Base-by-base conservation (phyloP, 208 protist genomes). In the Trypanosomatidae sp. region DNA sequence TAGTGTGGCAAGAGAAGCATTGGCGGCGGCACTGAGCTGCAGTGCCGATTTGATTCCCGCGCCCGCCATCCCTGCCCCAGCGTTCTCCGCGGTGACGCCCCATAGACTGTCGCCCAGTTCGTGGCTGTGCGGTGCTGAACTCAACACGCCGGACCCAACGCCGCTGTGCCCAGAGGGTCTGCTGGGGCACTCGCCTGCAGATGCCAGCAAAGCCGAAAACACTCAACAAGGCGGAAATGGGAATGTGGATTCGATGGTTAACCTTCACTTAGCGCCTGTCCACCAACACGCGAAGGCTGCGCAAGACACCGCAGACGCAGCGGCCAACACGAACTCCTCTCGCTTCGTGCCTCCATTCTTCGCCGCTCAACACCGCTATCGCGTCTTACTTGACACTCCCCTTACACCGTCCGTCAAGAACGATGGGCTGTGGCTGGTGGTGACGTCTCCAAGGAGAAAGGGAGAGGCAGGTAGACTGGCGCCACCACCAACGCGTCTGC, bases 31-130 rank as follows among this genome's bases (percentile, higher is more conserved):
- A 0, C 53, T 66, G 43, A 67, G 73, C 62, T 43, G 65, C 43
- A 79, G 74, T 64, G 50, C 66, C 7, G 74, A 79, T 41, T n/a
- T 79, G 62, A 79, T 79, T 53, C 74, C 74, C 9, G 69, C 68
- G 25, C 73, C 73, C 19, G 41, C 33, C 25, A 50, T 28, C 15
- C 53, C 30, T 28, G 22, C 7, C 2, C 49, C 50, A 28, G 39
- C 17, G 50, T 33, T 58, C 7, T 22, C 74, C 36, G 5, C 22
- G 28, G 12, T 17, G 17, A 50, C 25, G 9, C 22, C 56, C 44
- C n/a, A 53, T 12, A 30, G 5, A 22, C 2, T 41, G 12, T 28
- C 66, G 3, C 46, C 46, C 30, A 13, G 30, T 10, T 12, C 28
- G 46, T 59, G 28, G 66, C 66, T 39, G 47, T 12, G 28, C 25